Conservation (phyloP, 768 basidiomycete genomes). For the Bullera alba region DNA sequence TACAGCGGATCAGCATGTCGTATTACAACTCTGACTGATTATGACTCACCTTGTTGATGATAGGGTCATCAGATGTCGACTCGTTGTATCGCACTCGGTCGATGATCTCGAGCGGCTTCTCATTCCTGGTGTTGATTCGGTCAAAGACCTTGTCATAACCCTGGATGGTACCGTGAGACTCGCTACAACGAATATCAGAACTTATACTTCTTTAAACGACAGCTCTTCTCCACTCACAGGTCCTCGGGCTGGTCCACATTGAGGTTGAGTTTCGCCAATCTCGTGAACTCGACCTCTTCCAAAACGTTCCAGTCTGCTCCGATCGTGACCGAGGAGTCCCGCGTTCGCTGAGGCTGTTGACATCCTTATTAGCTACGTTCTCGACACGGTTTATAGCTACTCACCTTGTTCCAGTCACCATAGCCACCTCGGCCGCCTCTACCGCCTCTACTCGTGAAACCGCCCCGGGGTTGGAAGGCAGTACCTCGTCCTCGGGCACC, state of each 20-base stretch:
- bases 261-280: conserved; percentile 82
- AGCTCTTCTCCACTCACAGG: conserved; percentile 54
- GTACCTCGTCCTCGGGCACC: conserved; percentile 49
- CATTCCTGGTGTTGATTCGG: conserved; percentile 86
- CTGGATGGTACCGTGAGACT: conserved; percentile 75
- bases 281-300: conserved; percentile 94
- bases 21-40: background rate
- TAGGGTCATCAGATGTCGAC: conserved; percentile 93
- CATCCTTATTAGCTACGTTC: too few relatives aligned
- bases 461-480: conserved; percentile 19
- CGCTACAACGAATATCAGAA: conserved; percentile 8
- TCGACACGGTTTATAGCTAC: too few relatives aligned
- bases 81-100: conserved; percentile 96
- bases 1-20: conserved; percentile 40
- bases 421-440: conserved; percentile 47
- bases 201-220: background rate
- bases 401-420: conserved; percentile 85
- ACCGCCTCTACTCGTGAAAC: conserved; percentile 24
- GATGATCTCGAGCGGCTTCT: conserved; percentile 79
- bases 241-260: conserved; percentile 88
- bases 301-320: conserved; percentile 87
- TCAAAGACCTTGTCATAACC: conserved; percentile 93
- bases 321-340: conserved; percentile 90
- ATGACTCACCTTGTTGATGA: conserved; percentile 75
- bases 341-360: conserved; percentile 60